phyloP scores from a whole-genome alignment of 176 grass and related monocot genomes.

The Zoysia pacifica region DNA sequence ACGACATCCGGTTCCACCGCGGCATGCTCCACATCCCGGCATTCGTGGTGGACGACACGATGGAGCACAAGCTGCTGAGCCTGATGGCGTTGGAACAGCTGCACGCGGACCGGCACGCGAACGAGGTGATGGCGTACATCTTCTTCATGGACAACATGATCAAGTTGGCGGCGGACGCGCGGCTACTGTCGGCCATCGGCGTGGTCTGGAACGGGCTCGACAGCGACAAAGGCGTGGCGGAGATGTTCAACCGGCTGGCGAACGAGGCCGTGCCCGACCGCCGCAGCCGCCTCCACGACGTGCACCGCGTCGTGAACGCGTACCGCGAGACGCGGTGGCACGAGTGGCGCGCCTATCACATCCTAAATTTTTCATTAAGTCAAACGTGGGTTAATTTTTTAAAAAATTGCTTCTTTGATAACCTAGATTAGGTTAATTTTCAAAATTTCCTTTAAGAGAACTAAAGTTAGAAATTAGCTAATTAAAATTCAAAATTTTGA shows the following conservation, averaged over 20 bases:
- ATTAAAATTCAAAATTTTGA: no score
- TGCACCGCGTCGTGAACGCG: conserved; percentile 39
- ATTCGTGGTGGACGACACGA: conserved; percentile 66
- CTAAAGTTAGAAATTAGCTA: no score
- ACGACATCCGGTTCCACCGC: conserved; percentile 56
- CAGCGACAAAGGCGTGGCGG: conserved; percentile 49
- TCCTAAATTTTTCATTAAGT: no score
- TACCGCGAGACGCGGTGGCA: conserved; percentile 47
- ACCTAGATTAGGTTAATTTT: no score
- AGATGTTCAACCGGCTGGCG: conserved; percentile 41
- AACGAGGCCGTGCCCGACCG: conserved; percentile 38
- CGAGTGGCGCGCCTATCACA: conserved; percentile 47
- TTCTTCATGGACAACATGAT: conserved; percentile 97
- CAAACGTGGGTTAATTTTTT: no score
- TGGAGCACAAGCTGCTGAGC: conserved; percentile 74
- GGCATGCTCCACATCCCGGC: conserved; percentile 51
- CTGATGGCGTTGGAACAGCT: conserved; percentile 83
- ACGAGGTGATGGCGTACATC: conserved; percentile 66
- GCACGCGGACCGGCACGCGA: conserved; percentile 51
- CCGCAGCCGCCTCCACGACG: conserved; percentile 16
- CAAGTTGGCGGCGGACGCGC: conserved; percentile 59
- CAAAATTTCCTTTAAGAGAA: no score
- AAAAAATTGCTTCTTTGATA: no score
- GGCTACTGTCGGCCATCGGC: conserved; percentile 42
- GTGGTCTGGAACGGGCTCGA: conserved; percentile 38